Conservation (phyloP, 768 basidiomycete genomes). For the Mycena alexandri region DNA sequence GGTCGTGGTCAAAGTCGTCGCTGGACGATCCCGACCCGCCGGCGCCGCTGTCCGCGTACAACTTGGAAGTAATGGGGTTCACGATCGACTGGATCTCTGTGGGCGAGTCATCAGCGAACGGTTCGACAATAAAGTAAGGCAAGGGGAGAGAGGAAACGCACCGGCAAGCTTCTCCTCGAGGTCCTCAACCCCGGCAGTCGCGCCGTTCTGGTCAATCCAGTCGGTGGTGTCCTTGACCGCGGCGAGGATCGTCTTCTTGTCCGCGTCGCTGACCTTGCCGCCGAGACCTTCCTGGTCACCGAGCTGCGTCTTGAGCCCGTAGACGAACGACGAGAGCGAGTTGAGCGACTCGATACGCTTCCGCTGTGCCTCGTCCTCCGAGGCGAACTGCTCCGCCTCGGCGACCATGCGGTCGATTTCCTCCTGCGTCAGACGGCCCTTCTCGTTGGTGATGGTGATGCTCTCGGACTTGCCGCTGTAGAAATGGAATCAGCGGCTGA, state of each 20-base stretch:
- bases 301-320: slow-evolving; percentile 89
- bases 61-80: slow-evolving; percentile 88
- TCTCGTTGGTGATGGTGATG: slow-evolving; percentile 96
- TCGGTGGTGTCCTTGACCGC: slow-evolving; percentile 90
- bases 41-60: slow-evolving; percentile 64
- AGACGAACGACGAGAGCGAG: slow-evolving; percentile 84
- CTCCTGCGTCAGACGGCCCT: slow-evolving; percentile 89
- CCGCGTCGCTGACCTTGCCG: slow-evolving; percentile 84
- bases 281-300: slow-evolving; percentile 91
- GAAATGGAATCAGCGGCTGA: slow-evolving; percentile 5
- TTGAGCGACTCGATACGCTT: slow-evolving; percentile 91
- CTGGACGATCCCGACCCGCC: slow-evolving; percentile 32
- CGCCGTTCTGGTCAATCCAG: slow-evolving; percentile 91
- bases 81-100: slow-evolving; percentile 79
- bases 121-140: neutral
- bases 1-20: slow-evolving; percentile 60
- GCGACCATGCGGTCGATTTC: slow-evolving; percentile 97
- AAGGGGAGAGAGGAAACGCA: slow-evolving; percentile 40
- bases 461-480: slow-evolving; percentile 86
- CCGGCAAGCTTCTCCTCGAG: slow-evolving; percentile 89
- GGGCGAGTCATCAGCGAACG: slow-evolving; percentile 15
- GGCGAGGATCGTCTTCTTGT: slow-evolving; percentile 86
- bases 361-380: slow-evolving; percentile 83
- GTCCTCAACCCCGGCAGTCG: slow-evolving; percentile 84
- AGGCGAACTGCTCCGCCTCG: slow-evolving; percentile 92